Conservation (phyloP, 1,139 yeast genomes). For the Ogataea hybrid region DNA sequence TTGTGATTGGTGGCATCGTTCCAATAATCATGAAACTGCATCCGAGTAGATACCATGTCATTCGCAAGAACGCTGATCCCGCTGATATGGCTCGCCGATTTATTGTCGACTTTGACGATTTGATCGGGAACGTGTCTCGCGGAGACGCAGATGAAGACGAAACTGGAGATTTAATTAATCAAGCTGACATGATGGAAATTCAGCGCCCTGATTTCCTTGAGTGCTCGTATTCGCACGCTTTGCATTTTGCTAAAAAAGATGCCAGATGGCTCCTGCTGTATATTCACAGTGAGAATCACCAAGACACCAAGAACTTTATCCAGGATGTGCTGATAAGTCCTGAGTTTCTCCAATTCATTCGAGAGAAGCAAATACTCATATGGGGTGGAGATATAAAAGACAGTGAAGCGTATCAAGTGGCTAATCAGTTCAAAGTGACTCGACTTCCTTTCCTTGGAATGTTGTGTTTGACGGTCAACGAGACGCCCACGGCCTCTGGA, state of each 20-base stretch:
- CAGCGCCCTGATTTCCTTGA: slow-evolving; percentile 47
- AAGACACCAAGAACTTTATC: slow-evolving; percentile 54
- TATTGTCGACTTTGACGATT: slow-evolving; percentile 30
- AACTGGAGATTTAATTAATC: slow-evolving; percentile 9
- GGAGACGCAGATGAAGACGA: slow-evolving; percentile 2
- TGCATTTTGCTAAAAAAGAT: slow-evolving; percentile 62
- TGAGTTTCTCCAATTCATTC: slow-evolving; percentile 50
- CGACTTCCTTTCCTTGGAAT: slow-evolving; percentile 80
- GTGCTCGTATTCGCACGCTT: slow-evolving; percentile 77
- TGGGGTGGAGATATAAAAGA: slow-evolving; percentile 90
- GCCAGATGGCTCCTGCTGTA: slow-evolving; percentile 72
- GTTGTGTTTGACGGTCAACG: slow-evolving; percentile 53
- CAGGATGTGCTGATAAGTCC: slow-evolving; percentile 55
- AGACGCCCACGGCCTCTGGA: slow-evolving; percentile 61
- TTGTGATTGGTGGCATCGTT: slow-evolving; percentile 19
- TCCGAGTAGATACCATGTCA: slow-evolving; percentile 20
- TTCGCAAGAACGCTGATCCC: slow-evolving; percentile 26
- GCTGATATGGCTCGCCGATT: slow-evolving; percentile 32
- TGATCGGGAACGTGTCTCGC: slow-evolving; percentile 26
- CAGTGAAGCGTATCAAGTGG: slow-evolving; percentile 82
- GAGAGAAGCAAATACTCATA: slow-evolving; percentile 51
- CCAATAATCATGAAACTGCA: slow-evolving; percentile 25
- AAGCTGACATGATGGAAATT: slow-evolving; percentile 20
- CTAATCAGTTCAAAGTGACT: slow-evolving; percentile 70
- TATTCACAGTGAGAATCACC: slow-evolving; percentile 72